Evolutionary conservation across 768 basidiomycete genomes (phyloP), one percentile per base, ranked within the genome.

Genomic region (Boletus rubescentipes): DNA sequence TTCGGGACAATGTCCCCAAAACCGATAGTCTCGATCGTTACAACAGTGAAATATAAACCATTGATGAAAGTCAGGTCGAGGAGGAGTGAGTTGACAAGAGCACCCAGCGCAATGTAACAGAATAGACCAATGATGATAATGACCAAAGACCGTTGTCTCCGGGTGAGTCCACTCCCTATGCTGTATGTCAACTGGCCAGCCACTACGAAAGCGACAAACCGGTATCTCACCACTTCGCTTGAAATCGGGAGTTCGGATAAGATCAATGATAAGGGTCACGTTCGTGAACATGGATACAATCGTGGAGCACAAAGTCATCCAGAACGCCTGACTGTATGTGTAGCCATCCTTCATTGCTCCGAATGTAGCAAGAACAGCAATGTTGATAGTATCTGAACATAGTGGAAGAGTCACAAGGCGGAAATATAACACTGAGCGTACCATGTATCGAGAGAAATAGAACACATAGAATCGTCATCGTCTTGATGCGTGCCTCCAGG

Each of bases 291-390:
- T 70, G 0, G 88, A 87, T 1, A 79, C 79, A 6, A 84, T 73
- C 0, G 89, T 93, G 0, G 87, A 88, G 62, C 87, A 89, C 12
- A 91, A 73, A 3, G 85, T 87, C 67, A 86, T 79, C 91, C 91
- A 93, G 63, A 84, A 91, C 0, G 87, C 72, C 62, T 84, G 78
- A 0, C 78, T 84, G 54, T 84, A 89, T 0, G 84, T 85, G 69
- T 89, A 90, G 0, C 82, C 86, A 53, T 86, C 85, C 55, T 82
- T 71, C 47, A 77, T 68, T 0, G 84, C 72, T n/a, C 84, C 87
- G 48, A 92, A 92, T 1, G 77, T 62, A 4, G 72, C 78, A 12
- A 91, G 76, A 20, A 78, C 73, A 30, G 75, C 63, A 30, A 87
- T 77, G 58, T 89, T 91, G 69, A 93, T 82, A 4, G 82, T 41